Base-by-base conservation (phyloP, 2,329 filamentous ascomycete species). In the Madurella fahalii region DNA sequence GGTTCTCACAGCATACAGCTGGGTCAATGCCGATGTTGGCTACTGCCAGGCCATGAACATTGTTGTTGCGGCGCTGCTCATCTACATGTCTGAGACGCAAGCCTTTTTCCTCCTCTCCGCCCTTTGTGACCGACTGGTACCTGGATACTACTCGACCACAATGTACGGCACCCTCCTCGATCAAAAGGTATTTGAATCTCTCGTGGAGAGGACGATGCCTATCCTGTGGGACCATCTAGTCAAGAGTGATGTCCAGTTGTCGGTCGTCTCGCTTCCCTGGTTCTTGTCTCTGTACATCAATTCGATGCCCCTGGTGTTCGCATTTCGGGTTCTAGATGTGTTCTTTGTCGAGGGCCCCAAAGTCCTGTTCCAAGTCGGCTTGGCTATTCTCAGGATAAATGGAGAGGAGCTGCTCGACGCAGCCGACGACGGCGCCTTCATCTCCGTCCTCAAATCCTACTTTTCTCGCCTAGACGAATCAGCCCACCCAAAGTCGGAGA, bases 21-120 rank as follows among this genome's bases (percentile, higher is more conserved):
- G 94, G 94, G 89, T 87, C 47, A 94, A 99, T 65, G 82, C 89
- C 50, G 91, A 96, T 61, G 92, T 99, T 52, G 94, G 94, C 62
- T 99, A 99, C 72, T 99, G 94, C 71, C 94, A 99, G 73, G 94
- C 94, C 58, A 99, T 99, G 94, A 99, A 99, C 71, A 99, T 99
- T 63, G 94, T 99, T 34, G 93, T 96, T 52, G 94, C 94, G 16
- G 94, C 94, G n/a, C 76, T 99, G 54, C 80, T 99, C 64, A 99
- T 99, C 77, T 97, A 97, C 76, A 95, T 95, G 85, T 97, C 92
- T 9, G 94, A 99, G 72, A 73, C 87, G 0, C 94, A 99, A 72
- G 94, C 94, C 1, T 99, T 97, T 73, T 99, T 94, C 71, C 78
- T 96, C 8, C 82, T 99, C 42, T 95, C 91, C 1, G 81, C 93